These are phyloP conservation scores for Lepidium campestre DNA, from an alignment of 441 rosid species.

Conservation along the genomic window DNA sequence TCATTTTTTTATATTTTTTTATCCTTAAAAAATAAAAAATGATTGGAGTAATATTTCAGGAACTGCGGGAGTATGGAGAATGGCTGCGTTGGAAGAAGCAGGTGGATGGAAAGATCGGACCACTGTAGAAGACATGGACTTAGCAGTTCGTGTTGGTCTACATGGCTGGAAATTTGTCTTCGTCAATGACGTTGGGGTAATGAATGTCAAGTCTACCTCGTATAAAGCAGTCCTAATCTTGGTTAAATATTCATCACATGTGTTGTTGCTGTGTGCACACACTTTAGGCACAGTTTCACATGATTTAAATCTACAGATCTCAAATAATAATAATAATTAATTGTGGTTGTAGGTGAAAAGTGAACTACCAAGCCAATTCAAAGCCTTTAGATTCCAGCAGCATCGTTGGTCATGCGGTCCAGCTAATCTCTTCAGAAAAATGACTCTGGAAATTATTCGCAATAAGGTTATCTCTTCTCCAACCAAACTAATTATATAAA, in stretches of 20 bases:
- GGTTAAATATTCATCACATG: constrained; percentile 11
- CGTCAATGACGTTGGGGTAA: constrained; percentile 35
- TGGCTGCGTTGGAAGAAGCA: constrained; percentile 47
- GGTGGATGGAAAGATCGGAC: constrained; percentile 54
- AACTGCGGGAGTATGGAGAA: constrained; percentile 60
- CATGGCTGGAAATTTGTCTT: constrained; percentile 59
- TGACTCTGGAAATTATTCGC: constrained; percentile 35
- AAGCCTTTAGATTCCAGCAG: constrained; percentile 49
- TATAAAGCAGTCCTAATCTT: constrained; percentile 1
- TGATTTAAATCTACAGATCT: background rate
- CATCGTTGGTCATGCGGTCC: constrained; percentile 63
- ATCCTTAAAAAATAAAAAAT: background rate
- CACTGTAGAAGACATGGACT: constrained; percentile 59
- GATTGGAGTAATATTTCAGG: constrained; percentile 22
- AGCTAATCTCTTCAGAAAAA: constrained; percentile 47
- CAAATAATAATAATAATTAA: background rate
- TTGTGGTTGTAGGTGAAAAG: constrained; percentile 34
- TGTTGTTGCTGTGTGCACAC: constrained; percentile 12
- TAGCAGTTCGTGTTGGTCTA: constrained; percentile 49
- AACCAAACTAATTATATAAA: background rate
- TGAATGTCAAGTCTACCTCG: background rate
- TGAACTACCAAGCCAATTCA: constrained; percentile 53
- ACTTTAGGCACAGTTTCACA: constrained; percentile 5
- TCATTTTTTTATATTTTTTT: background rate
- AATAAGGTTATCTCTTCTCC: constrained; percentile 29